Percentiles rank a stretch among this genome's conserved stretches.
Evolutionary conservation across 495 filamentous ascomycete species (phyloP).

Genomic region (Aspergillus diversus): DNA sequence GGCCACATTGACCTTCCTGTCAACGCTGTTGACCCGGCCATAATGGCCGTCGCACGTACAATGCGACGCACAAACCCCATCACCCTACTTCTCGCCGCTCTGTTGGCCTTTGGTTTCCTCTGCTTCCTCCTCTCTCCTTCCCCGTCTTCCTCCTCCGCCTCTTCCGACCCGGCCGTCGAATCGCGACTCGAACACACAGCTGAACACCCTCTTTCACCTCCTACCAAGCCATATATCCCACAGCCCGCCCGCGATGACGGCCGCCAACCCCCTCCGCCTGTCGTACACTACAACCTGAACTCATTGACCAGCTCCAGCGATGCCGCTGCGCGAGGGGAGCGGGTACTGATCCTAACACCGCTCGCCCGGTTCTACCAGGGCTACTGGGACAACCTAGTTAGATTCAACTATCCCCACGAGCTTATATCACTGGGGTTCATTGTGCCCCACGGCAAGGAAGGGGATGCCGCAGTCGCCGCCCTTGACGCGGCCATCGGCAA

Average conservation of each 20-base stretch:
- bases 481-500: slow-evolving; percentile 83
- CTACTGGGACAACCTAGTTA: slow-evolving; percentile 95
- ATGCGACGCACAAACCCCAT: slow-evolving; percentile 71
- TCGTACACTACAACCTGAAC: slow-evolving; percentile 93
- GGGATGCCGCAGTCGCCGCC: slow-evolving; percentile 76
- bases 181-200: slow-evolving; percentile 61
- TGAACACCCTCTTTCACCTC: slow-evolving; percentile 76
- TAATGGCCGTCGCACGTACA: slow-evolving; percentile 58
- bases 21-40: slow-evolving; percentile 22
- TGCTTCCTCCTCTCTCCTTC: slow-evolving; percentile 63
- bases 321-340: slow-evolving; percentile 78
- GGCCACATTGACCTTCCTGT: not conserved
- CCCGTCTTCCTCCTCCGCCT: slow-evolving; percentile 37
- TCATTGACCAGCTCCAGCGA: slow-evolving; percentile 79
- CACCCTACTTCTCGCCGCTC: slow-evolving; percentile 61
- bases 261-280: slow-evolving; percentile 72
- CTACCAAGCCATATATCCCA: slow-evolving; percentile 75
- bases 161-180: slow-evolving; percentile 17
- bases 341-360: slow-evolving; percentile 88
- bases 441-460: slow-evolving; percentile 85
- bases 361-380: slow-evolving; percentile 88
- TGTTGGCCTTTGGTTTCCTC: slow-evolving; percentile 66
- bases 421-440: slow-evolving; percentile 97
- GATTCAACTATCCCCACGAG: slow-evolving; percentile 86
- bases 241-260: slow-evolving; percentile 58